Conservation (phyloP, 257 asterid genomes). For the Capsicum baccatum region DNA sequence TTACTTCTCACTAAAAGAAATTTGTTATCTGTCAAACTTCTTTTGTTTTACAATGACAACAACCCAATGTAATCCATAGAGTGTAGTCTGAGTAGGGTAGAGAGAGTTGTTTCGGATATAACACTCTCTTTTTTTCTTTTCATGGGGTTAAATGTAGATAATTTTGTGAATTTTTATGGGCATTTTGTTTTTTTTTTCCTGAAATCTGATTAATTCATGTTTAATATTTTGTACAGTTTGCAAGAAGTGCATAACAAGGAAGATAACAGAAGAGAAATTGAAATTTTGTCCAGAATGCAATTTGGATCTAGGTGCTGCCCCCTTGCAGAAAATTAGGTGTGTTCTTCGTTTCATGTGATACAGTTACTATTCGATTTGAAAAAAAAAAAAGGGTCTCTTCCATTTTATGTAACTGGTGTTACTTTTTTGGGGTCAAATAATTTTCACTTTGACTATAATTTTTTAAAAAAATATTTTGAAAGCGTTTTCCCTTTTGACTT, state of each 20-base stretch:
- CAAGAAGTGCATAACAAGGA: conserved; percentile 60
- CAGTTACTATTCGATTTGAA: neutral
- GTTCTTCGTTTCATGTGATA: neutral
- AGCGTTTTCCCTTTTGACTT: too few relatives aligned
- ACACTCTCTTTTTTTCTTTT: too few relatives aligned
- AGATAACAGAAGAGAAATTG: conserved; percentile 51
- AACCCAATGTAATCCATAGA: too few relatives aligned
- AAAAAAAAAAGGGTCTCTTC: too few relatives aligned
- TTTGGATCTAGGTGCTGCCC: conserved; percentile 58
- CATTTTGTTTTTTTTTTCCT: too few relatives aligned
- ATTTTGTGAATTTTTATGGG: neutral
- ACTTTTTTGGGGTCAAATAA: too few relatives aligned
- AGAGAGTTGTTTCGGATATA: too few relatives aligned
- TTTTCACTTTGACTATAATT: too few relatives aligned
- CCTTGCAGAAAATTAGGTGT: conserved; percentile 70
- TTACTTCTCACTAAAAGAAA: neutral
- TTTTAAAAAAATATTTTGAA: too few relatives aligned
- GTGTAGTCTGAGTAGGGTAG: too few relatives aligned
- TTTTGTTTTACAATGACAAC: neutral
- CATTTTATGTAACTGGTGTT: too few relatives aligned
- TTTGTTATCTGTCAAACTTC: neutral
- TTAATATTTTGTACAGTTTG: conserved; percentile 48
- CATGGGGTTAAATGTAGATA: neutral
- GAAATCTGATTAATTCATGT: neutral
- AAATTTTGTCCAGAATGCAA: conserved; percentile 62